Base-by-base conservation (phyloP, 441 rosid genomes). In the Populus hybrid region DNA sequence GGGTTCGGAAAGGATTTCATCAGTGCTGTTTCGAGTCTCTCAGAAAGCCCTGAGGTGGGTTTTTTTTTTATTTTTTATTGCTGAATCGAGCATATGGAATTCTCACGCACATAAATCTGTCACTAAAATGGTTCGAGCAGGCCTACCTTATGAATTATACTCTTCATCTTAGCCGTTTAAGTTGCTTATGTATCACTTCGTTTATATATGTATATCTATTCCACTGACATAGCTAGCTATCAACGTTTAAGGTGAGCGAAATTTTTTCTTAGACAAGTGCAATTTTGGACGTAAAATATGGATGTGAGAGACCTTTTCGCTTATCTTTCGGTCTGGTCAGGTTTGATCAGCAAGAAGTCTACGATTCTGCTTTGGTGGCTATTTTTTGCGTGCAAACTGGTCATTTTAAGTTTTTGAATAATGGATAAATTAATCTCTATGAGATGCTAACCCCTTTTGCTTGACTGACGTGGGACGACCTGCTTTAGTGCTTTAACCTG, bases 11-110 rank as follows among this genome's bases (percentile, higher is more conserved):
- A 89, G 80, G 81, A 84, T 10, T 90, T 83, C 77, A 78, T 92
- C 69, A 85, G 89, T 24, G 71, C 92, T 69, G 86, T 94, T 68
- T 90, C 97, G 23, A 42, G 23, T 74, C 64, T 94, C 73, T 88
- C 97, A n/a, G 90, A 89, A 7, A 90, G 95, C 80, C 93, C 81
- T 70, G 97, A 94, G 93, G 97, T 89, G 8, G 18, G 69, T 80
- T 12, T n/a, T 66, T 33, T 63, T 2, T 26, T 38, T 23, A 20
- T 23, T 12, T 24, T 50, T n/a, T n/a, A 53, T 8, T 42, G 7
- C 10, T 31, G 20, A 24, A 20, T 24, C 59, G 18, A 20, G 40
- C 29, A 9, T 9, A 9, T 26, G 26, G 6, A 24, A 10, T 24
- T 64, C 29, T 64, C 68, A 4, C 31, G 68, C 10, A 63, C 66